Conservation (phyloP, 106 monocot genomes). For the Triglochin maritima region DNA sequence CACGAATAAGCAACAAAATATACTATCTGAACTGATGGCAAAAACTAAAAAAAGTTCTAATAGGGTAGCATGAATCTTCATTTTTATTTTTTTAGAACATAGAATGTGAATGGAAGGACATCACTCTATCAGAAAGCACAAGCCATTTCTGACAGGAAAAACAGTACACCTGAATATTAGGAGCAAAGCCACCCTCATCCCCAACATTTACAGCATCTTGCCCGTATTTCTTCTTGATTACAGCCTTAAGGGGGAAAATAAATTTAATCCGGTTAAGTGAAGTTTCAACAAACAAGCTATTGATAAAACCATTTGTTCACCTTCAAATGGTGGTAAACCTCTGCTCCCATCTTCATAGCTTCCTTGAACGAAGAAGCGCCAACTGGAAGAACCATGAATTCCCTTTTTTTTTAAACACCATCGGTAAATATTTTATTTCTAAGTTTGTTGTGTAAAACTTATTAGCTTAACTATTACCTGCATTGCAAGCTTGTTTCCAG, state of each 20-base stretch:
- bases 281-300: no score
- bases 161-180: slow-evolving; percentile 25
- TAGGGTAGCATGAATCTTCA: no score
- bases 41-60: no score
- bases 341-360: slow-evolving; percentile 87
- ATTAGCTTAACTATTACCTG: slow-evolving; percentile 31
- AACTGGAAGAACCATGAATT: slow-evolving; percentile 92
- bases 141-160: no score
- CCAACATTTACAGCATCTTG: slow-evolving; percentile 52
- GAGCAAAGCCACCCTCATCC: slow-evolving; percentile 49
- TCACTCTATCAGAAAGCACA: no score
- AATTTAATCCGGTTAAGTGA: no score
- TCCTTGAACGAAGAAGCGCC: slow-evolving; percentile 81
- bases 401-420: slow-evolving; percentile 36
- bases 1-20: no score
- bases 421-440: no score
- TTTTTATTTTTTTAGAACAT: no score
- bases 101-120: no score
- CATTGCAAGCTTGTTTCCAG: slow-evolving; percentile 95
- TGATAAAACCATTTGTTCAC: no score
- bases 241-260: background rate
- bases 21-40: no score
- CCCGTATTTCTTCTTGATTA: slow-evolving; percentile 48
- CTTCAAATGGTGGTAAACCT: slow-evolving; percentile 82
- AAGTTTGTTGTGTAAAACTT: background rate